These are phyloP conservation scores for Phytophthora colocasiae DNA, from an alignment of 352 stramenopile genomes.

Conservation along the genomic window DNA sequence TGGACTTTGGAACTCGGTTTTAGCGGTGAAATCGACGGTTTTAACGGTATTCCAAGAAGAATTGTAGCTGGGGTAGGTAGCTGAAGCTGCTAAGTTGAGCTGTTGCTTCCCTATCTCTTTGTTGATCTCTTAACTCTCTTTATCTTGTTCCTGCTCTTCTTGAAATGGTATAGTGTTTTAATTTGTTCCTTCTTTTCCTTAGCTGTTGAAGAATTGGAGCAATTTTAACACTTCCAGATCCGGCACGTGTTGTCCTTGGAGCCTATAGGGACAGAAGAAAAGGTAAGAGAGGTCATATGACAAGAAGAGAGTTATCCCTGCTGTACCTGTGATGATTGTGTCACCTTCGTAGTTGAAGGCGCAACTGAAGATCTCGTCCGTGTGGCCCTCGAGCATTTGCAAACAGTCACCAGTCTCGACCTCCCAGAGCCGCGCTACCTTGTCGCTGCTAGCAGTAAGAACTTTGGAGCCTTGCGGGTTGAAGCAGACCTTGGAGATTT, in stretches of 20 bases:
- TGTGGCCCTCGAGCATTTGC: conserved; percentile 96
- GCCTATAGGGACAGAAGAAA: conserved; percentile 33
- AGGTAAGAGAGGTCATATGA: conserved; percentile 2
- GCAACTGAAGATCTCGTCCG: conserved; percentile 97
- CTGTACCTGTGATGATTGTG: conserved; percentile 96
- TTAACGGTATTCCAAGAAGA: conserved; percentile 6
- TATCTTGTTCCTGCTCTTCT: conserved; percentile 5
- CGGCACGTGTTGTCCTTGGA: conserved; percentile 90
- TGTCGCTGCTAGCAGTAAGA: conserved; percentile 94
- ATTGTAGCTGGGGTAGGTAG: conserved; percentile 21
- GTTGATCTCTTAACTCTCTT: conserved; percentile 30
- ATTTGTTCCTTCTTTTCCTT: not conserved
- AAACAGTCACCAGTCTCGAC: conserved; percentile 95
- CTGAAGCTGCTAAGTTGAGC: not conserved
- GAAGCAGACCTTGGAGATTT: conserved; percentile 96
- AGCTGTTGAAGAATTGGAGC: not conserved
- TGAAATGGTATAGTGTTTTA: not conserved
- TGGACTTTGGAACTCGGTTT: not conserved
- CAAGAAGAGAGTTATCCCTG: not conserved
- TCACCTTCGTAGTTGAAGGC: conserved; percentile 97
- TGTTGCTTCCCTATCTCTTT: conserved; percentile 13
- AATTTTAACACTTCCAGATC: conserved; percentile 79
- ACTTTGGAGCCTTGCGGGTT: conserved; percentile 96
- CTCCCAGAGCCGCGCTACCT: conserved; percentile 94
- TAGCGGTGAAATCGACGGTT: not conserved